Evolutionary conservation across 352 stramenopile species (phyloP).

Genomic region (Phytopythium boreale): DNA sequence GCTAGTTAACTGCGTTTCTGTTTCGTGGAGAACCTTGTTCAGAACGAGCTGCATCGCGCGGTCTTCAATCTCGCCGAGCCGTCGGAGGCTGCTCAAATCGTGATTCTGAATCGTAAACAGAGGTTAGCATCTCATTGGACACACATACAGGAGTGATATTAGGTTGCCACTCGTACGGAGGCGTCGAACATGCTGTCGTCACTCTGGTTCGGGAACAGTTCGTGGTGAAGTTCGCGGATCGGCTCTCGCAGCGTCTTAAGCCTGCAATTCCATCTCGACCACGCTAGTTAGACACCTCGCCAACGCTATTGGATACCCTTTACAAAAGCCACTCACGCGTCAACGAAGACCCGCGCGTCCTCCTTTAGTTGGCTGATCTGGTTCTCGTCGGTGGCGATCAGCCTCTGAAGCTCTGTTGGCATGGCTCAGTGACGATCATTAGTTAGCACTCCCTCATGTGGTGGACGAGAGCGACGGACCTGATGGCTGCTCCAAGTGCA

Average conservation of each 20-base stretch:
- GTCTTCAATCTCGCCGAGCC: conserved; percentile 58
- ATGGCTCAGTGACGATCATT: not conserved
- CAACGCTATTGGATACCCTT: not conserved
- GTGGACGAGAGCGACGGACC: conserved; percentile 17
- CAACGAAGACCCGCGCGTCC: conserved; percentile 42
- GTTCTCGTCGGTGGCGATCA: conserved; percentile 42
- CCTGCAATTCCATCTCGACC: conserved; percentile 13
- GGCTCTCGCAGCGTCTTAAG: conserved; percentile 50
- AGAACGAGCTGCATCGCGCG: conserved; percentile 65
- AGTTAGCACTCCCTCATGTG: not conserved
- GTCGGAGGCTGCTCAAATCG: conserved; percentile 39
- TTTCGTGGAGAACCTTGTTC: conserved; percentile 51
- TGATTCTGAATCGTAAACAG: conserved; percentile 19
- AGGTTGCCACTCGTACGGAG: conserved; percentile 15
- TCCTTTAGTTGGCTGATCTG: conserved; percentile 48
- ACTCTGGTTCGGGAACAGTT: conserved; percentile 41
- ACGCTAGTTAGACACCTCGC: not conserved
- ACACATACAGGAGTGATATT: too few species aligned
- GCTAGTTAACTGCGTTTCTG: conserved; percentile 21
- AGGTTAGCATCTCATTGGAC: too few species aligned
- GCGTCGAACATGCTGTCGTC: conserved; percentile 38
- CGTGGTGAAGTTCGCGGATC: conserved; percentile 47
- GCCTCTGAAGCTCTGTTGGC: conserved; percentile 39
- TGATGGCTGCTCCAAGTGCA: conserved; percentile 38
- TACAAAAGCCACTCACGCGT: conserved; percentile 30